Percentiles rank a stretch among this genome's conserved stretches.
phyloP scores from a whole-genome alignment of 2,329 filamentous ascomycete species.

The Coniochaeta ligniaria region DNA sequence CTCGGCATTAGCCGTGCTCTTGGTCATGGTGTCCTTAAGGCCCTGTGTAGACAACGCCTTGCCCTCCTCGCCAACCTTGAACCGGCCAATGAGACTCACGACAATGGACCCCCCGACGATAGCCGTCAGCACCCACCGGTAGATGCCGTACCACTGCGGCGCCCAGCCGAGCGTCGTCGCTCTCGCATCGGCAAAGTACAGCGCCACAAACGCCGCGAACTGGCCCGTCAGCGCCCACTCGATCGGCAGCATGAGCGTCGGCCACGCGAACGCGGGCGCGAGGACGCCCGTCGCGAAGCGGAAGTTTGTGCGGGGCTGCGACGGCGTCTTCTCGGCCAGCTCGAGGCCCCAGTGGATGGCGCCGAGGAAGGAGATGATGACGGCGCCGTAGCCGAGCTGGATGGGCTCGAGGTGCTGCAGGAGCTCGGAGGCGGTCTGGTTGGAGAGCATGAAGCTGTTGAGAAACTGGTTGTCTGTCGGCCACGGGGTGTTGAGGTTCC shows the following conservation, averaged over 20 bases:
- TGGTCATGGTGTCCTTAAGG: conserved; percentile 29
- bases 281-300: conserved; percentile 80
- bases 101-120: conserved; percentile 80
- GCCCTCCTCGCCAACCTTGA: conserved; percentile 53
- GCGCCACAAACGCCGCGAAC: conserved; percentile 74
- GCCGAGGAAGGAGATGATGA: conserved; percentile 89
- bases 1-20: conserved; percentile 22
- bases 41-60: conserved; percentile 23
- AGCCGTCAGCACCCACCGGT: conserved; percentile 88
- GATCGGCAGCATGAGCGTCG: conserved; percentile 74
- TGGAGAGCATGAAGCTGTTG: conserved; percentile 58
- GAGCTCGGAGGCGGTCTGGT: conserved; percentile 63
- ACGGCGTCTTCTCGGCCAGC: conserved; percentile 63
- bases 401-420: conserved; percentile 75
- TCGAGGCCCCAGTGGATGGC: conserved; percentile 92
- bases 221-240: conserved; percentile 82
- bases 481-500: conserved; percentile 66
- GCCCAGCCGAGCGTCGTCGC: conserved; percentile 71
- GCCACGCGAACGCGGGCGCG: conserved; percentile 79
- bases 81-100: conserved; percentile 71
- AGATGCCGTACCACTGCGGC: conserved; percentile 78
- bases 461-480: conserved; percentile 54
- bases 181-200: conserved; percentile 79
- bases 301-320: conserved; percentile 56
- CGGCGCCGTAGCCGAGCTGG: conserved; percentile 84